A percentile compares a stretch with the other conserved stretches of the same genome.
phyloP scores from a whole-genome alignment of 768 basidiomycete genomes.

The Termitomyces sp. region DNA sequence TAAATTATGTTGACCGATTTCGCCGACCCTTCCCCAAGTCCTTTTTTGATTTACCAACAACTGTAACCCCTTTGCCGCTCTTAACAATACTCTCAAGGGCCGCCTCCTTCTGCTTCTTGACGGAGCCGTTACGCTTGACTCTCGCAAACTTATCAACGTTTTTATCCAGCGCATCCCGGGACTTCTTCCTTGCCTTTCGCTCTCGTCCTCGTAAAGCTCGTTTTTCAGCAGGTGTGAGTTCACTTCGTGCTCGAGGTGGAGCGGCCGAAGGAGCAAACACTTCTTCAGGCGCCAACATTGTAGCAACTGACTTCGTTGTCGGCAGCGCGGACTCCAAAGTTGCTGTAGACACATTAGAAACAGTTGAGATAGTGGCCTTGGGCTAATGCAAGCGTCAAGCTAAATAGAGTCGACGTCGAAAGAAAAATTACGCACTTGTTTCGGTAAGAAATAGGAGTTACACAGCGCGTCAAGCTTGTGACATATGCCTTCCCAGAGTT shows the following conservation, averaged over 20 bases:
- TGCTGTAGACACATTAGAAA: constrained; percentile 77
- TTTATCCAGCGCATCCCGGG: constrained; percentile 59
- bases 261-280: constrained; percentile 59
- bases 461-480: constrained; percentile 88
- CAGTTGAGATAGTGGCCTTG: constrained; percentile 78
- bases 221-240: constrained; percentile 85
- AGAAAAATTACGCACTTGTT: constrained; percentile 58
- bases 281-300: constrained; percentile 93
- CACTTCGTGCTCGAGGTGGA: constrained; percentile 60
- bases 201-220: constrained; percentile 60
- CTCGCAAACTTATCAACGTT: constrained; percentile 61
- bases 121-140: constrained; percentile 40
- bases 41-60: constrained; percentile 67
- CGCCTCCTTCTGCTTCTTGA: constrained; percentile 80
- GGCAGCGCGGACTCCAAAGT: constrained; percentile 90
- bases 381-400: constrained; percentile 46
- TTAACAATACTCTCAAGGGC: constrained; percentile 82
- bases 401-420: neutral
- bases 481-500: constrained; percentile 80
- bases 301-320: constrained; percentile 64
- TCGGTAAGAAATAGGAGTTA: constrained; percentile 94
- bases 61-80: constrained; percentile 79
- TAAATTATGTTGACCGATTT: constrained; percentile 1
- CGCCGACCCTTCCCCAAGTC: constrained; percentile 24
- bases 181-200: constrained; percentile 65